phyloP scores from a whole-genome alignment of 345 rosid species.

The Durio zibethinus region DNA sequence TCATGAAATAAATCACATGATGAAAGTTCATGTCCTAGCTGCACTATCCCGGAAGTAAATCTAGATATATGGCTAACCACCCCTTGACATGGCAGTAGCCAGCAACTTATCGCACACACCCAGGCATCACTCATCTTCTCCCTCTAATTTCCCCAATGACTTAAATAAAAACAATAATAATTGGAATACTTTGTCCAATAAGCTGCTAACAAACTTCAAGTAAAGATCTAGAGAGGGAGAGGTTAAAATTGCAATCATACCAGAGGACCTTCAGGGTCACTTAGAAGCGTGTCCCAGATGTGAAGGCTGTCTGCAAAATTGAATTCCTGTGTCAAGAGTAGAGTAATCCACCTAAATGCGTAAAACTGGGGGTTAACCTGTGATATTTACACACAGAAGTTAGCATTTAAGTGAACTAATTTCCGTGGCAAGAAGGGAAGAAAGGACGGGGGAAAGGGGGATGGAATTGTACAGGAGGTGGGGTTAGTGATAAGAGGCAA shows the following conservation, averaged over 20 bases:
- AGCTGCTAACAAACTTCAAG: conserved; percentile 1
- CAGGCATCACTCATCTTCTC: neutral
- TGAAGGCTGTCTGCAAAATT: conserved; percentile 86
- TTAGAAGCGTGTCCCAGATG: conserved; percentile 91
- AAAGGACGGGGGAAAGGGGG: neutral
- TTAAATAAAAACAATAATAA: neutral
- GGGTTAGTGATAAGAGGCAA: neutral
- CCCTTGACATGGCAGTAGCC: neutral
- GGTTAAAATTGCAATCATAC: conserved; percentile 32
- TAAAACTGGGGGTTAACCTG: conserved; percentile 98
- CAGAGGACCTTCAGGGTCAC: conserved; percentile 95
- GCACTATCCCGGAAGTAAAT: neutral
- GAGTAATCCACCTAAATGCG: conserved; percentile 99
- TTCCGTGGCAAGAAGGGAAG: conserved; percentile 22
- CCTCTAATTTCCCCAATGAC: neutral
- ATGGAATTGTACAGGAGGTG: neutral
- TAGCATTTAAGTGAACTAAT: neutral
- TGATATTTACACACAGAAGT: conserved; percentile 18
- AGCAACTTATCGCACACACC: neutral
- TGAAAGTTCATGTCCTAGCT: neutral
- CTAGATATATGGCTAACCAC: neutral
- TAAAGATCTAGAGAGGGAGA: neutral
- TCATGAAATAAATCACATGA: neutral
- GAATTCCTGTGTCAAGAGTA: conserved; percentile 93
- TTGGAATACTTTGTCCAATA: neutral